Evolutionary conservation across 441 rosid genomes (phyloP), one percentile per base, ranked within the genome.

Genomic region (Erodium trifolium): DNA sequence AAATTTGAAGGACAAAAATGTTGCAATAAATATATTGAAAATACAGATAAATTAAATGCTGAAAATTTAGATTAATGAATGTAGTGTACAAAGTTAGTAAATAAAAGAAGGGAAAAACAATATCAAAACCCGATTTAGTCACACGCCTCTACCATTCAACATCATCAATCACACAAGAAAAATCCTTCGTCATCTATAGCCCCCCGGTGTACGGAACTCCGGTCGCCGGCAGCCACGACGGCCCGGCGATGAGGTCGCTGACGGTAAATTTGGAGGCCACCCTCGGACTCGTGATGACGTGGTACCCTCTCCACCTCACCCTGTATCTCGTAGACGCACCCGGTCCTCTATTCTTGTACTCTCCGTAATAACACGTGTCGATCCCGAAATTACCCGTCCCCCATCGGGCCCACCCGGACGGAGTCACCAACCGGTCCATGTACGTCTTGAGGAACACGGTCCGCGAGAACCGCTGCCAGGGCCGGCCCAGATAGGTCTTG

Each of bases 201-300:
- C 89, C 86, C 11, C 85, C 66, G 3, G 88, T 79, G 79, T 73
- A 84, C 13, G 92, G 87, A 37, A 85, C 86, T 2, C 37, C 45
- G 12, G 90, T 68, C 10, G 67, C 75, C 0, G 87, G 85, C 72
- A 87, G 67, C 92, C 90, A 87, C 45, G 88, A 79, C 41, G 63
- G 65, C 0, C 90, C 88, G n/a, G 81, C 84, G 1, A 87, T 59
- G 60, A 87, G 86, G 49, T 47, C 80, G 6, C 83, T 77, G 39
- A 82, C 84, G 2, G 86, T 85, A 70, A 87, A 87, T 49, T 14
- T 55, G 0, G 82, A 80, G 13, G 86, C 90, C 17, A 84, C 63
- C 6, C 31, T 59, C 12, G 27, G 19, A 17, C 31, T 41, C 6
- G 68, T 41, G 3, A 66, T 37, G 3, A 66, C 55, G 7, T 45